A percentile compares a stretch with the other conserved stretches of the same genome.
These are phyloP conservation scores for Evernia prunastri DNA, from an alignment of 495 filamentous ascomycete genomes.

Conservation along the genomic window DNA sequence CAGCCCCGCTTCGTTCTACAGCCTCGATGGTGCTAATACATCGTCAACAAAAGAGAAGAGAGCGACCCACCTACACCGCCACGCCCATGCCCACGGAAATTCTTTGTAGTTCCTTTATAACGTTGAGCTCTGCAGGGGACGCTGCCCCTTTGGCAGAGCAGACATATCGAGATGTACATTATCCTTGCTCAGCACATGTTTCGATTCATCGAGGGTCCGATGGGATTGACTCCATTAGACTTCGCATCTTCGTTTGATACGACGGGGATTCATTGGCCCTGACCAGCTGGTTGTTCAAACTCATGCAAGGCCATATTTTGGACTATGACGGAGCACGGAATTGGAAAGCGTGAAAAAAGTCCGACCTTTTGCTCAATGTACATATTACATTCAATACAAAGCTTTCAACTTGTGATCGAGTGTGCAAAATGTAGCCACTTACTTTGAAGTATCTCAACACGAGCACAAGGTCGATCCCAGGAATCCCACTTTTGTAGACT, in stretches of 20 bases:
- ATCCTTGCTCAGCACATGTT: not conserved
- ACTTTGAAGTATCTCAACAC: not conserved
- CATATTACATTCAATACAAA: not conserved
- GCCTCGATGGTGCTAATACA: not conserved
- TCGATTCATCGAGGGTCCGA: not conserved
- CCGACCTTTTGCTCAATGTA: not conserved
- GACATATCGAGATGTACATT: not conserved
- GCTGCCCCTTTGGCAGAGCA: not conserved
- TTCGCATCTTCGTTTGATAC: slow-evolving; percentile 4
- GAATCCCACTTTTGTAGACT: not conserved
- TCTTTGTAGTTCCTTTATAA: not conserved
- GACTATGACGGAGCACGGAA: not conserved
- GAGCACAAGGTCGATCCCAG: not conserved
- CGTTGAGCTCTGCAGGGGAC: not conserved
- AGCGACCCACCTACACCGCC: not conserved
- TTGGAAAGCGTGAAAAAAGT: not conserved
- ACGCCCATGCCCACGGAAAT: not conserved
- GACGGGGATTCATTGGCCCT: not conserved
- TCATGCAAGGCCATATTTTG: not conserved
- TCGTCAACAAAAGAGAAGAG: not conserved
- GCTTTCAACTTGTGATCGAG: not conserved
- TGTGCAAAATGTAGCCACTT: not conserved
- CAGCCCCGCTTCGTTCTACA: not conserved
- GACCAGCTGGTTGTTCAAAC: not conserved
- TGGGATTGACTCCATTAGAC: not conserved